Percentiles rank a stretch among this genome's conserved stretches.
Evolutionary conservation across 352 stramenopile species (phyloP).

Genomic region (Pythium rishiriense): DNA sequence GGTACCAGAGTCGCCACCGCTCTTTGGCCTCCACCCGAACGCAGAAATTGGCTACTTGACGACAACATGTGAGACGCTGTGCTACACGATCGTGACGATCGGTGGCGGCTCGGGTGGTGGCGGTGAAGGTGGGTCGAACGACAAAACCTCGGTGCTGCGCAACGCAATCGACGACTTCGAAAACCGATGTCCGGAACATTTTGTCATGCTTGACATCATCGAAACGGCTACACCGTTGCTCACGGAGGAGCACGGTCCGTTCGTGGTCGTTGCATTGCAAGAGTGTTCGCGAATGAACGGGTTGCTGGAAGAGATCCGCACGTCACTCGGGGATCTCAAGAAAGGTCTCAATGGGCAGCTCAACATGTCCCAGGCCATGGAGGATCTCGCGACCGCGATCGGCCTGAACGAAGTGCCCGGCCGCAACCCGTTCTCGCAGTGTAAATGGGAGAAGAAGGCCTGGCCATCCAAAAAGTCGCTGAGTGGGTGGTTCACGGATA

Average conservation of each 20-base stretch:
- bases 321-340: slow-evolving; percentile 92
- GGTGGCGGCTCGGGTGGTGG: slow-evolving; percentile 65
- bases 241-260: slow-evolving; percentile 87
- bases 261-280: slow-evolving; percentile 94
- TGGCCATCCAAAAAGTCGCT: slow-evolving; percentile 95
- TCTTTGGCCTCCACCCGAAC: slow-evolving; percentile 95
- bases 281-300: slow-evolving; percentile 95
- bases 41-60: slow-evolving; percentile 96
- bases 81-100: slow-evolving; percentile 93
- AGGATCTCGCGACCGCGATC: slow-evolving; percentile 92
- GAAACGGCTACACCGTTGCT: slow-evolving; percentile 88
- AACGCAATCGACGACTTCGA: slow-evolving; percentile 91
- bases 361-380: slow-evolving; percentile 95
- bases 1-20: slow-evolving; percentile 88
- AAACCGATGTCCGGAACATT: slow-evolving; percentile 87
- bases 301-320: slow-evolving; percentile 90
- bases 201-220: slow-evolving; percentile 92
- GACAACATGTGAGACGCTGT: slow-evolving; percentile 90
- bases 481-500: slow-evolving; percentile 91
- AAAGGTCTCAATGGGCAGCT: slow-evolving; percentile 95
- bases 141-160: slow-evolving; percentile 79
- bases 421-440: slow-evolving; percentile 95
- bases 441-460: slow-evolving; percentile 95
- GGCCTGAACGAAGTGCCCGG: slow-evolving; percentile 93
- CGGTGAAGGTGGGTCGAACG: slow-evolving; percentile 55